A percentile compares a stretch with the other conserved stretches of the same genome.
These are phyloP conservation scores for Sugiyamaella americana DNA, from an alignment of 805 yeast genomes.

Conservation along the genomic window DNA sequence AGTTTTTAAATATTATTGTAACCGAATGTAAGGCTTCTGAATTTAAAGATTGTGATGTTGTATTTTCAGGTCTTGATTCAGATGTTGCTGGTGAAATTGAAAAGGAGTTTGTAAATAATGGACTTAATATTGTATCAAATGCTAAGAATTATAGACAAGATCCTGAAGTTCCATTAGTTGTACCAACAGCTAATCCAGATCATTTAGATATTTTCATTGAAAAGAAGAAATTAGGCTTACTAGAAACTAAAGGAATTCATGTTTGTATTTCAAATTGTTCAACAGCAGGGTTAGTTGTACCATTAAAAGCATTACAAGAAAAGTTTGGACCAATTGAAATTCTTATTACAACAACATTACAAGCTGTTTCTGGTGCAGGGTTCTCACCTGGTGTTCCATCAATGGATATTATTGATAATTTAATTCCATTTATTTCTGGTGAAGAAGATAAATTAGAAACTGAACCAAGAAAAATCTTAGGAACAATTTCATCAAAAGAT, in stretches of 20 bases:
- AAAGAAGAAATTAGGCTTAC: slow-evolving; percentile 48
- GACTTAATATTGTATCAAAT: slow-evolving; percentile 81
- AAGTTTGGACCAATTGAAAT: slow-evolving; percentile 84
- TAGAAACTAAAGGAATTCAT: slow-evolving; percentile 64
- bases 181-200: slow-evolving; percentile 91
- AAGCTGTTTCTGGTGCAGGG: slow-evolving; percentile 98
- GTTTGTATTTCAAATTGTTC: slow-evolving; percentile 97
- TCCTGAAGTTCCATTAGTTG: slow-evolving; percentile 82
- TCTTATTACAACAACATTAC: slow-evolving; percentile 85
- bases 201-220: slow-evolving; percentile 67
- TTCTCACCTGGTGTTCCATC: slow-evolving; percentile 97
- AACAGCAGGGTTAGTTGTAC: slow-evolving; percentile 96
- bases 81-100: slow-evolving; percentile 93
- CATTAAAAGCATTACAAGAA: slow-evolving; percentile 88
- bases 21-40: slow-evolving; percentile 69
- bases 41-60: slow-evolving; percentile 86
- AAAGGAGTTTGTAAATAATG: slow-evolving; percentile 72
- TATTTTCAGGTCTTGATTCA: slow-evolving; percentile 90
- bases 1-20: slow-evolving; percentile 58
- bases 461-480: slow-evolving; percentile 91
- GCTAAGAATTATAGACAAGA: slow-evolving; percentile 94
- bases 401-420: slow-evolving; percentile 88
- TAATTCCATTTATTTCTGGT: slow-evolving; percentile 91
- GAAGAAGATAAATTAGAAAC: slow-evolving; percentile 98
- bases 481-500: slow-evolving; percentile 43